Percentiles rank a stretch among this genome's conserved stretches.
phyloP scores from a whole-genome alignment of 2,329 filamentous ascomycete genomes.

The Lojkania enalia region DNA sequence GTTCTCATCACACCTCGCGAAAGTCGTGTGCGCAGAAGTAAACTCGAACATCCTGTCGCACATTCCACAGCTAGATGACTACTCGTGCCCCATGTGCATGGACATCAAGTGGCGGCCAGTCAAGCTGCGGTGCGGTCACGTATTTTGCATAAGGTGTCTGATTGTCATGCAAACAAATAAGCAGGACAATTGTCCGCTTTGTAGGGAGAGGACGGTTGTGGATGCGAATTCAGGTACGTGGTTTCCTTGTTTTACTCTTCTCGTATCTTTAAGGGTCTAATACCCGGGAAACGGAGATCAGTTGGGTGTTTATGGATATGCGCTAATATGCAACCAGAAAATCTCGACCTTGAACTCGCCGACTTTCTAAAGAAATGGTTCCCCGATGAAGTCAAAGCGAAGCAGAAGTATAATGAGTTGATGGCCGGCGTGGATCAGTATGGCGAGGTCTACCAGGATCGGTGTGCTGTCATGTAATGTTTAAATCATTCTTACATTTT shows the following conservation, averaged over 20 bases:
- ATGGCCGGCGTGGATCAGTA: conserved; percentile 75
- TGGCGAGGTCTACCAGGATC: conserved; percentile 64
- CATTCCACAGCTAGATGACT: conserved; percentile 83
- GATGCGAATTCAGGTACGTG: conserved; percentile 65
- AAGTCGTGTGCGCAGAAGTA: conserved; percentile 74
- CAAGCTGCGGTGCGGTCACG: conserved; percentile 72
- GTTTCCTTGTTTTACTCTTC: too few relatives aligned
- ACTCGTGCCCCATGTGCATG: conserved; percentile 79
- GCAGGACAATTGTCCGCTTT: conserved; percentile 74
- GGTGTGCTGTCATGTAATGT: conserved; percentile 66
- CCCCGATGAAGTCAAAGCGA: conserved; percentile 67
- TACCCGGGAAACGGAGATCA: too few relatives aligned
- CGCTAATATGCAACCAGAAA: conserved; percentile 53
- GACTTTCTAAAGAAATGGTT: conserved; percentile 77
- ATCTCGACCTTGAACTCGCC: conserved; percentile 69
- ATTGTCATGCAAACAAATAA: conserved; percentile 75
- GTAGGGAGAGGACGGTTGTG: conserved; percentile 71
- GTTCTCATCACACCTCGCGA: conserved; percentile 68
- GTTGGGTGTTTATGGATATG: background rate
- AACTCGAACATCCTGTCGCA: conserved; percentile 71
- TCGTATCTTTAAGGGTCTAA: too few relatives aligned
- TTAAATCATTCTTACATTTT: too few relatives aligned
- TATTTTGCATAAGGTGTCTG: conserved; percentile 84
- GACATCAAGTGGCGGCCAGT: conserved; percentile 80
- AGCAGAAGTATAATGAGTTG: conserved; percentile 69